Evolutionary conservation across 768 basidiomycete species (phyloP).

Genomic region (Russula ochroleuca): DNA sequence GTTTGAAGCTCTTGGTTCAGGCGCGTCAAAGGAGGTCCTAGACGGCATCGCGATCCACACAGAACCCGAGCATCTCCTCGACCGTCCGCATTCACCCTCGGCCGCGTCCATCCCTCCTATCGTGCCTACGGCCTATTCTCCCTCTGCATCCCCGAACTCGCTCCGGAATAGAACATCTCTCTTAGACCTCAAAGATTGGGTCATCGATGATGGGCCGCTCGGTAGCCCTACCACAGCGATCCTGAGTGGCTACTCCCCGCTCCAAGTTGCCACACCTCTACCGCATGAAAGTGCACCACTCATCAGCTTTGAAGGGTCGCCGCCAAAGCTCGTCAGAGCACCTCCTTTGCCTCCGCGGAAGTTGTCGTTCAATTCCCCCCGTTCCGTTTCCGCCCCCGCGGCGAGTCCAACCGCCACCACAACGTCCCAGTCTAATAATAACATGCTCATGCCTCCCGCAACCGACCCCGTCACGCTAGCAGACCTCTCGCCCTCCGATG

Average conservation of each 20-base stretch:
- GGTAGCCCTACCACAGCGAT: not conserved
- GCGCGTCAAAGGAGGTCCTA: slow-evolving; percentile 22
- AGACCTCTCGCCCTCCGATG: slow-evolving; percentile 35
- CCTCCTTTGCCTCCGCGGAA: slow-evolving; percentile 64
- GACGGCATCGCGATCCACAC: slow-evolving; percentile 18
- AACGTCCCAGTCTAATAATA: slow-evolving; percentile 37
- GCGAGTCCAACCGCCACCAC: slow-evolving; percentile 31
- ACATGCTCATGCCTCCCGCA: slow-evolving; percentile 41
- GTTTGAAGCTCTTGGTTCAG: slow-evolving; percentile 23
- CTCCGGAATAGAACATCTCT: slow-evolving; percentile 45
- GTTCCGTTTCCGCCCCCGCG: slow-evolving; percentile 53
- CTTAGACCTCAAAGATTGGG: slow-evolving; percentile 67
- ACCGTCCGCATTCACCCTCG: slow-evolving; percentile 20
- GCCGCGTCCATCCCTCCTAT: slow-evolving; percentile 22
- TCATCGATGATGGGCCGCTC: slow-evolving; percentile 53
- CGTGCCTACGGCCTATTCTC: slow-evolving; percentile 15
- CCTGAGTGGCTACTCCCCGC: slow-evolving; percentile 2
- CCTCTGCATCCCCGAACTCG: slow-evolving; percentile 19
- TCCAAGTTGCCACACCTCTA: slow-evolving; percentile 1
- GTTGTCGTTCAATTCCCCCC: slow-evolving; percentile 40
- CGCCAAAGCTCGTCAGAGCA: slow-evolving; percentile 37
- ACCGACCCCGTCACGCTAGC: slow-evolving; percentile 41
- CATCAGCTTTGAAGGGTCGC: slow-evolving; percentile 48
- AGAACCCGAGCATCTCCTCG: slow-evolving; percentile 25
- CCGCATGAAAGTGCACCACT: slow-evolving; percentile 38